Conservation (phyloP, 495 filamentous ascomycete species). For the Bathelium albidoporum region DNA sequence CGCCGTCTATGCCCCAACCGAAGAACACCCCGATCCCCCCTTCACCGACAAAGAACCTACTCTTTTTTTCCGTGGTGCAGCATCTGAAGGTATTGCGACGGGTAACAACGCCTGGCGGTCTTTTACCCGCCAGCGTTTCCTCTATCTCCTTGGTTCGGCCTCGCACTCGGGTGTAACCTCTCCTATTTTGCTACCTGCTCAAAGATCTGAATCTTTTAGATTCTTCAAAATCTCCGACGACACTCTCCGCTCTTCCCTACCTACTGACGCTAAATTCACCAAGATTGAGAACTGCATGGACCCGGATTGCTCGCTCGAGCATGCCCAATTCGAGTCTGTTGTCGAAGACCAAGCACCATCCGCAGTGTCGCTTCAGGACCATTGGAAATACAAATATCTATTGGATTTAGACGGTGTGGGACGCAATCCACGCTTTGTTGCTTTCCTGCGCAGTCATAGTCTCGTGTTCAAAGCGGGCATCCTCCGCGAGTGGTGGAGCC, state of each 20-base stretch:
- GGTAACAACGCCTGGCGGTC: conserved; percentile 42
- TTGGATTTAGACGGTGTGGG: conserved; percentile 63
- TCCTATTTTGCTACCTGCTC: conserved; percentile 29
- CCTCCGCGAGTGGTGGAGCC: conserved; percentile 68
- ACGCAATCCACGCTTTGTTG: conserved; percentile 51
- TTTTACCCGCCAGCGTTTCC: conserved; percentile 48
- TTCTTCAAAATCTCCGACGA: conserved; percentile 14
- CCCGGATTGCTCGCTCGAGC: conserved; percentile 42
- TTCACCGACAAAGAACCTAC: conserved; percentile 26
- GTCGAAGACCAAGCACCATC: conserved; percentile 36
- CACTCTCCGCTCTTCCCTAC: conserved; percentile 12
- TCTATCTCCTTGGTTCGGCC: conserved; percentile 45
- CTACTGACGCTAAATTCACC: conserved; percentile 25
- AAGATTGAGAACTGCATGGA: conserved; percentile 44
- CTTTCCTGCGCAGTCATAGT: conserved; percentile 50
- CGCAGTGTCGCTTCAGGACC: conserved; percentile 44
- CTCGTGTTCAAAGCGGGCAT: conserved; percentile 55
- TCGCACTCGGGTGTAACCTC: conserved; percentile 22
- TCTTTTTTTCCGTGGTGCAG: conserved; percentile 29
- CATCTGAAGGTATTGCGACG: conserved; percentile 42
- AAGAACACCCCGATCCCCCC: conserved; percentile 19
- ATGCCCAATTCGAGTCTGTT: conserved; percentile 37
- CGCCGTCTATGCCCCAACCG: conserved; percentile 21
- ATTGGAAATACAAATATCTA: conserved; percentile 55
- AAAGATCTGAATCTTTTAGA: conserved; percentile 2